Evolutionary conservation across 2,329 filamentous ascomycete species (phyloP), one percentile per base, ranked within the genome.

Genomic region (Botrytis cinerea): DNA sequence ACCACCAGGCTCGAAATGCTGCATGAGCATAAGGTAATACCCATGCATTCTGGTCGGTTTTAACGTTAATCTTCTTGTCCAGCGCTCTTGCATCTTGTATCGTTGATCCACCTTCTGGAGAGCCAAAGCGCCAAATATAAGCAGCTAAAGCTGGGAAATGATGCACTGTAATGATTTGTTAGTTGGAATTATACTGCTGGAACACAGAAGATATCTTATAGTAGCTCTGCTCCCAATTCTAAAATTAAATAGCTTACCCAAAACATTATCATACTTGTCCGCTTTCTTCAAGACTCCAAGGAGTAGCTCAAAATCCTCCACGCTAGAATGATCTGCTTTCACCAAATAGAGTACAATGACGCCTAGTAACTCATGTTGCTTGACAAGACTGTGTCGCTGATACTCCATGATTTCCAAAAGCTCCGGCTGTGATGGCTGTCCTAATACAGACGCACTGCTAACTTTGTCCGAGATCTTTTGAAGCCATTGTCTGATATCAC

Each of bases 331-430:
- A 71, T 90, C 89, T 76, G 90, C 91, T 78, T 95, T 93, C 75
- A 97, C 88, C 72, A 96, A 88, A 75, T 92, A 90, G 75, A 90
- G 91, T 70, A 97, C 84, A 71, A 97, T 92, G n/a, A 94, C 88
- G 20, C 92, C 91, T 25, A 99, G 85, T 25, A 92, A 89, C 81
- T 99, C 95, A 80, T 99, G 97, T 82, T 99, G 95, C 79, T 93
- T 91, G 35, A 92, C 89, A 70, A 99, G 86, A 79, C 93, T 97
- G 77, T 89, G 85, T 62, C 92, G 90, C 78, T 97, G 93, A 79
- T 93, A 93, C 78, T 95, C 91, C 75, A 97, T 88, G 5, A 91
- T 92, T 80, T 97, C 93, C 77, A 91, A 86, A 73, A 91, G 86
- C 76, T 95, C 92, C 16, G 87, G 86, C 62, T 82, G 82, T 8